A percentile compares a stretch with the other conserved stretches of the same genome.
These are phyloP conservation scores for Daucus carota DNA, from an alignment of 129 eudicot genomes.

Conservation along the genomic window DH1_v3.0 NC_030389.2:6389501-6390000, in stretches of 20 bases:
- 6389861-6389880: background rate
- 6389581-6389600: conserved; percentile 67
- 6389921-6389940: conserved; percentile 67
- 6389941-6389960: conserved; percentile 86
- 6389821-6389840: background rate
- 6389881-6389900: conserved; percentile 68
- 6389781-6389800: conserved; percentile 80
- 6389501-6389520: conserved; percentile 42
- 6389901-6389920: conserved; percentile 62
- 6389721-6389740: conserved; percentile 74
- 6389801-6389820: background rate
- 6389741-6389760: conserved; percentile 75
- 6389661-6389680: background rate
- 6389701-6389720: background rate
- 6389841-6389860: background rate
- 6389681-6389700: background rate
- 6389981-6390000: conserved; percentile 95
- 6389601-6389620: conserved; percentile 59
- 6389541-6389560: conserved; percentile 52
- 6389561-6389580: conserved; percentile 84
- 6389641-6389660: background rate
- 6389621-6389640: background rate
- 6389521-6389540: conserved; percentile 32
- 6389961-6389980: conserved; percentile 86
- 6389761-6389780: conserved; percentile 74